A percentile compares a stretch with the other conserved stretches of the same genome.
phyloP scores from a whole-genome alignment of 2,329 filamentous ascomycete species.

The Pyrenochaeta sp. region DNA sequence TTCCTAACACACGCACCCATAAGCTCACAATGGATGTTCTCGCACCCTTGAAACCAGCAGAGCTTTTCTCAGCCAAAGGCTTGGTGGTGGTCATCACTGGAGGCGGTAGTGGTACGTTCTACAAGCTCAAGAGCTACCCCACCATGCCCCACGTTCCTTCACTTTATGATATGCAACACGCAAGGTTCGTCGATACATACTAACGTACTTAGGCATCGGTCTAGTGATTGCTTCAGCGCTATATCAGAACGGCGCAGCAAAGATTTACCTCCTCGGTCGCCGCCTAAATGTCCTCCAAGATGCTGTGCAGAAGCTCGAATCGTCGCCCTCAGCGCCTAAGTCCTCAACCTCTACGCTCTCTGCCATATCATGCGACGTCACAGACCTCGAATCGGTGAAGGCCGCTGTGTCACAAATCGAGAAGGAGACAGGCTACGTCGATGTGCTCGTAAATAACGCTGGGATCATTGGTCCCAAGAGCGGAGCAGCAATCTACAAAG shows the following conservation, averaged over 20 bases:
- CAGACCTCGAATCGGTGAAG: conserved; percentile 52
- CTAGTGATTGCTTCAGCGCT: conserved; percentile 53
- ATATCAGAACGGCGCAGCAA: conserved; percentile 51
- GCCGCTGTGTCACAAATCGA: conserved; percentile 54
- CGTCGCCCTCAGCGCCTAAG: conserved; percentile 38
- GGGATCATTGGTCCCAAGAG: conserved; percentile 57
- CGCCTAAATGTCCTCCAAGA: conserved; percentile 52
- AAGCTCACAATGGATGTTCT: conserved; percentile 45
- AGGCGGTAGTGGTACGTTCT: conserved; percentile 50
- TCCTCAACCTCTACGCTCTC: conserved; percentile 38
- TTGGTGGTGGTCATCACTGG: conserved; percentile 54
- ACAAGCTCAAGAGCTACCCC: conserved; percentile 34
- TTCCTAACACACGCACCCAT: conserved; percentile 1
- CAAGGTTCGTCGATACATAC: background rate
- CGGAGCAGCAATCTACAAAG: conserved; percentile 52
- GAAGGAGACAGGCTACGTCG: conserved; percentile 56
- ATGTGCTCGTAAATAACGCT: conserved; percentile 63
- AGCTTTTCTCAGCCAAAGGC: conserved; percentile 52
- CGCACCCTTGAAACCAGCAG: conserved; percentile 41
- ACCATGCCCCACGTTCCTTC: conserved; percentile 28
- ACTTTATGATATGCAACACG: conserved; percentile 1
- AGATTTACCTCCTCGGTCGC: conserved; percentile 58
- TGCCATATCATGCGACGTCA: conserved; percentile 56
- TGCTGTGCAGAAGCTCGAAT: conserved; percentile 47
- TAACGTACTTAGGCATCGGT: conserved; percentile 44